Evolutionary conservation across 2,329 filamentous ascomycete species (phyloP).

Genomic region (Paraphoma sp.): DNA sequence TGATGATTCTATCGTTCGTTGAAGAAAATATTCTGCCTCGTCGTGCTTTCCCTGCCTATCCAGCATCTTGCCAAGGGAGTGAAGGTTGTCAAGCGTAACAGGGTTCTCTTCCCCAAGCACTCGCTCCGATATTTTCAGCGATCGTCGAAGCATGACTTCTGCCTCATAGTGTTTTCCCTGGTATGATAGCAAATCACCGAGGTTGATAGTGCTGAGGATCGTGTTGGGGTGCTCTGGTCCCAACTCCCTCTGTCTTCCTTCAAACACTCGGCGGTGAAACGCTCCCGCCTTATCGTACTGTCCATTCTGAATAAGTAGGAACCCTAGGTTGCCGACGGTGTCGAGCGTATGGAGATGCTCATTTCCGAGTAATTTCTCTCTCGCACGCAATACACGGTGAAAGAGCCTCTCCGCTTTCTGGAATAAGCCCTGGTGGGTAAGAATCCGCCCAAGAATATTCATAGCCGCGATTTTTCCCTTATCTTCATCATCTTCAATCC

Average conservation of each 20-base stretch:
- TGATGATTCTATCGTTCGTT: too few species aligned
- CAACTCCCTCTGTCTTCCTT: too few species aligned
- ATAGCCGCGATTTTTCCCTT: conserved; percentile 10
- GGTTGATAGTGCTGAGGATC: background rate
- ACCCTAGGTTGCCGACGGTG: too few species aligned
- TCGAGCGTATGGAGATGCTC: too few species aligned
- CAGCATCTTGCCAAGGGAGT: too few species aligned
- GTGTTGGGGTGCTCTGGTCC: background rate
- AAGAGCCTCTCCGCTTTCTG: conserved; percentile 14
- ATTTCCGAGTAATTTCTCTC: background rate
- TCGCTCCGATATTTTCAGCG: background rate
- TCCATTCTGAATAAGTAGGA: too few species aligned
- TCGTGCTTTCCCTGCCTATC: too few species aligned
- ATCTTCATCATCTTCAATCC: conserved; percentile 4
- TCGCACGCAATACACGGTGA: background rate
- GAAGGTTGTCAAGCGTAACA: background rate
- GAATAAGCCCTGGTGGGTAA: conserved; percentile 15
- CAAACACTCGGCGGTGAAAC: too few species aligned
- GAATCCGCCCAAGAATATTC: conserved; percentile 13
- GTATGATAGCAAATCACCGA: background rate
- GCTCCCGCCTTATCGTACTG: too few species aligned
- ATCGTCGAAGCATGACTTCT: background rate
- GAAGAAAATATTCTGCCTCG: too few species aligned
- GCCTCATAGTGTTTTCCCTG: background rate
- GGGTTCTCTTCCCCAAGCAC: background rate